Evolutionary conservation across 768 basidiomycete species (phyloP).

Genomic region (Russula brevipes): DNA sequence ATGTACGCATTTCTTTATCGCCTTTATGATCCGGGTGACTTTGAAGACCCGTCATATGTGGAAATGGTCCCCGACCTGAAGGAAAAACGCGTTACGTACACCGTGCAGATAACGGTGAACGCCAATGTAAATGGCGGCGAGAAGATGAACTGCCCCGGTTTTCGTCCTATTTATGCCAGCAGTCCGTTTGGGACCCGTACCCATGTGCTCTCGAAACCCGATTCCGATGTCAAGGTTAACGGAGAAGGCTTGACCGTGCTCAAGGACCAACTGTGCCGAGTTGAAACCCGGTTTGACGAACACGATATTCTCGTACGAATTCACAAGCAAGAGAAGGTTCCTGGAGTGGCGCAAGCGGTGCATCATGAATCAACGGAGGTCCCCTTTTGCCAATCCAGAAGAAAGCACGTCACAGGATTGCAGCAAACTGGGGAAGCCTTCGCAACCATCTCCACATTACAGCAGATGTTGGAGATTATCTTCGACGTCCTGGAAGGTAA

Average conservation of each 20-base stretch:
- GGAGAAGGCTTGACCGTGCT: too few relatives aligned
- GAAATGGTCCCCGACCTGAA: background rate
- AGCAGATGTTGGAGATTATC: background rate
- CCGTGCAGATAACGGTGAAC: background rate
- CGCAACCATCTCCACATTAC: background rate
- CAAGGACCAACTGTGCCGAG: too few relatives aligned
- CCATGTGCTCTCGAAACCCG: too few relatives aligned
- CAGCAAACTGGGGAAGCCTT: too few relatives aligned
- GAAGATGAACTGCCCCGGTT: background rate
- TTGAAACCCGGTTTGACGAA: too few relatives aligned
- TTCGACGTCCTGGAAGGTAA: slow-evolving; percentile 6
- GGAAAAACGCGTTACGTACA: background rate
- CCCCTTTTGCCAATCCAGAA: too few relatives aligned
- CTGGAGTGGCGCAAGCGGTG: too few relatives aligned
- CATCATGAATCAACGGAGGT: too few relatives aligned
- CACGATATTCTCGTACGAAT: too few relatives aligned
- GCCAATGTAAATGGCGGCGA: background rate
- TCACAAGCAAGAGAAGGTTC: too few relatives aligned
- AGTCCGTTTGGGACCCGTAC: background rate
- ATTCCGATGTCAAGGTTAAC: too few relatives aligned
- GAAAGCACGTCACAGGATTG: too few relatives aligned
- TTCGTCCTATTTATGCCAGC: background rate
- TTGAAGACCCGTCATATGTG: background rate
- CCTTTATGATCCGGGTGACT: background rate
- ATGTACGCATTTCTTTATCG: background rate